phyloP scores from a whole-genome alignment of 1,284 basidiomycete genomes.

The Fomitopsis betulina region DNA sequence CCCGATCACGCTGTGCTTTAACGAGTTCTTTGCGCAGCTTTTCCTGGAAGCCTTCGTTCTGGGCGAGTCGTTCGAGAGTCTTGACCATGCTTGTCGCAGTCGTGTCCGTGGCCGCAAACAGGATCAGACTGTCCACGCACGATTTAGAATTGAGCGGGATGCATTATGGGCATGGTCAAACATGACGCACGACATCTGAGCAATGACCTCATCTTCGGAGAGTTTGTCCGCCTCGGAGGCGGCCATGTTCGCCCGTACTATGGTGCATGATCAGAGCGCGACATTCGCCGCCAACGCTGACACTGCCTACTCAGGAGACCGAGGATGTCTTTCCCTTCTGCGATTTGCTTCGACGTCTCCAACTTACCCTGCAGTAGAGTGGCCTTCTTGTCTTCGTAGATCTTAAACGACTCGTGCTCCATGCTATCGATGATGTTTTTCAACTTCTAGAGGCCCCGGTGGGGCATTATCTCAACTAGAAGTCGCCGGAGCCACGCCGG shows the following conservation, averaged over 20 bases:
- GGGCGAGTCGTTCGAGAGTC: constrained; percentile 2
- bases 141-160: too few species aligned
- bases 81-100: constrained; percentile 9
- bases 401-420: constrained; percentile 30
- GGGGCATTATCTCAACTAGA: constrained; percentile 30
- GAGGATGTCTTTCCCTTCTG: constrained; percentile 40
- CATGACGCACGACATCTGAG: constrained; percentile 12
- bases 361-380: constrained; percentile 33
- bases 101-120: constrained; percentile 16
- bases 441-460: constrained; percentile 26
- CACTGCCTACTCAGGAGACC: constrained; percentile 36
- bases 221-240: constrained; percentile 10
- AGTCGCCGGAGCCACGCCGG: constrained; percentile 30
- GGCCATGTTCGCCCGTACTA: constrained; percentile 13
- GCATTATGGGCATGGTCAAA: too few species aligned
- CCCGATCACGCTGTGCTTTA: neutral
- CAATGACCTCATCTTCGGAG: constrained; percentile 5
- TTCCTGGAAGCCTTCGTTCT: neutral
- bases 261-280: neutral
- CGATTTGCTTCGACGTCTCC: constrained; percentile 27
- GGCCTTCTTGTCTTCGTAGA: constrained; percentile 37
- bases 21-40: constrained; percentile 5
- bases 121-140: constrained; percentile 3
- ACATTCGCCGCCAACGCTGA: neutral
- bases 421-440: constrained; percentile 34